Evolutionary conservation across 208 protist genomes (phyloP), one percentile per base, ranked within the genome.

Genomic region (Acanthamoeba royreba): DNA sequence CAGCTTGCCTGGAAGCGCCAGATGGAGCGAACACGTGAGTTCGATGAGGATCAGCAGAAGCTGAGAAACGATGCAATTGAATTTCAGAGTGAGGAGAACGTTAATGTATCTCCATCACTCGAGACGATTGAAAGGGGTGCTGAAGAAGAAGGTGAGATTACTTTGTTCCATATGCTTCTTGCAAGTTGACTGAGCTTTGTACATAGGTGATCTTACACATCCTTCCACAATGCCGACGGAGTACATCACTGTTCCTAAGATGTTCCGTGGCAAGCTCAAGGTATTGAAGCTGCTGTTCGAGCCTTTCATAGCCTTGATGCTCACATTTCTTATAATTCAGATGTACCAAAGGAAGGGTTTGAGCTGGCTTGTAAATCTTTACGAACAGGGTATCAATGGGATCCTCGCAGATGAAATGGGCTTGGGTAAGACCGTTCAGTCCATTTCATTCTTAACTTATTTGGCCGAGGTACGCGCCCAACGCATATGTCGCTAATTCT

Each of bases 361-460:
- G 69, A 96, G 55, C 35, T 96, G 95, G 95, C 89, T 96, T 35
- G 92, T 95, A 4, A 95, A 95, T 47, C 66, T 96, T 0, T 96
- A 96, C 46, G 95, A 96, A 88, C 93, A 96, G 89, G 95, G 95
- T 81, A 96, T 96, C n/a, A 96, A 96, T 77, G 94, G 94, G 53
- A 96, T 96, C n/a, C 92, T 94, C 28, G 92, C 92, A 22, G 92
- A 94, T 53, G 92, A 94, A 35, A 94, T 94, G 92, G 89, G 63
- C 33, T 52, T 91, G 22, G 85, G 85, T 33, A 91, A 91, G 85
- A 91, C 85, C 49, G 85, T 91, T 8, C 85, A 91, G 58, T 74
- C 52, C 86, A 74, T 92, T 38, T 74, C 86, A 7, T 74, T 92
- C 53, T 43, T 92, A 25, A 35, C 35, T 33, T 77, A 92, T 43